Base-by-base conservation (phyloP, 495 filamentous ascomycete genomes). In the Aspergillus leporis region DNA sequence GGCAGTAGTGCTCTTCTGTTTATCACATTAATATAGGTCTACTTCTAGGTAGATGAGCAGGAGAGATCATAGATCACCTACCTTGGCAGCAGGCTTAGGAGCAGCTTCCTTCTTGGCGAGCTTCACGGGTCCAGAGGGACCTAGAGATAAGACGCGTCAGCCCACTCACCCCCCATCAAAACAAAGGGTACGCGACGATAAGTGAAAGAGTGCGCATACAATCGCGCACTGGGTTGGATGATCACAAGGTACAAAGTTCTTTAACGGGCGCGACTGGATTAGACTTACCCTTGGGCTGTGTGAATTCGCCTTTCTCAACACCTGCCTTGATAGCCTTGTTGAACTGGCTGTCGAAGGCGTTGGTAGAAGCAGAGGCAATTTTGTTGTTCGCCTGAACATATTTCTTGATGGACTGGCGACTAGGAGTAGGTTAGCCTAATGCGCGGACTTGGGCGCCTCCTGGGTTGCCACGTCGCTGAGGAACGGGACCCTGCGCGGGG, bases 331-430 rank as follows among this genome's bases (percentile, higher is more conserved):
- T 83, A 34, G 93, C 92, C 72, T 87, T 87, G 85, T 97, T 98
- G 86, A 99, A 92, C 66, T 93, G 87, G 62, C 84, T 83, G 71
- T 94, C 93, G 73, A 98, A 98, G 70, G 86, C 85, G 49, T 79
- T 80, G 66, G 88, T 86, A 34, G 79, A 82, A 53, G 85, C 83
- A 56, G 79, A 81, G 62, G 78, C 74, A 74, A 95, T 84, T 72
- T 87, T 90, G 85, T 98, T 97, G 88, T 99, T 98, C 66, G 90
- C 86, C 74, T 85, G 83, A 68, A 99, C 90, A 80, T 98, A 99
- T 77, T 99, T 97, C 89, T 97, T 97, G 73, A 99, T 86, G 28
- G 90, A 89, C 74, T 93, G 89, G 65, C 94, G 95, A 78, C 94
- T 98, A 40, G 36, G 30, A 61, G 56, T 25, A 34, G 9, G 51